These are phyloP conservation scores for Cystofilobasidium ferigula DNA, from an alignment of 768 basidiomycete species.

Conservation along the genomic window DNA sequence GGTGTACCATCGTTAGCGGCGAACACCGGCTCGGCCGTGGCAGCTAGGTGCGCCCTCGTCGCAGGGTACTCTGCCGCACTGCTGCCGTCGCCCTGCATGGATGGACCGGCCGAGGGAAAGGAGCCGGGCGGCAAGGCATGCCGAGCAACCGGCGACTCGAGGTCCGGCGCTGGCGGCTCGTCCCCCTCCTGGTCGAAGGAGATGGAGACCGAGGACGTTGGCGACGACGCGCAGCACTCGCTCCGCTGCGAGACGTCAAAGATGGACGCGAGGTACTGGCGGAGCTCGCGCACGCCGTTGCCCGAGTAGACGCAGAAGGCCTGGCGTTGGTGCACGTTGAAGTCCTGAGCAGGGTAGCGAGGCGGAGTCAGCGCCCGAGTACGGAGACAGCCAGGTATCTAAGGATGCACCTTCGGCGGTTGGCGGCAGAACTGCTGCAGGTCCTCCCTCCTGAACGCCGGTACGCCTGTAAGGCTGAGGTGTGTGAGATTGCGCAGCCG, in stretches of 20 bases:
- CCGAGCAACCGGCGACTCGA: not conserved
- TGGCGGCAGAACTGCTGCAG: slow-evolving; percentile 80
- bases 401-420: slow-evolving; percentile 60
- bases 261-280: slow-evolving; percentile 51
- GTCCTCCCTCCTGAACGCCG: slow-evolving; percentile 71
- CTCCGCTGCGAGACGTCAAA: not conserved
- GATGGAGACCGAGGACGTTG: slow-evolving; percentile 5
- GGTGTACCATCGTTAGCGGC: too few relatives aligned
- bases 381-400: not conserved
- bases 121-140: too few relatives aligned
- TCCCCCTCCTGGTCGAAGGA: slow-evolving; percentile 10
- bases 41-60: too few relatives aligned
- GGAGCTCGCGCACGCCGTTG: slow-evolving; percentile 70
- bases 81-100: too few relatives aligned
- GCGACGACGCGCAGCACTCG: not conserved
- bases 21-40: too few relatives aligned
- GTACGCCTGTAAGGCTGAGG: slow-evolving; percentile 93
- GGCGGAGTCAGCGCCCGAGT: not conserved
- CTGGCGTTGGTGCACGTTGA: slow-evolving; percentile 73
- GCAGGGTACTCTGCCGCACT: too few relatives aligned
- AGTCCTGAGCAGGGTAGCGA: slow-evolving; percentile 55
- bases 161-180: not conserved
- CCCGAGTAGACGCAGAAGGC: slow-evolving; percentile 97
- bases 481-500: slow-evolving; percentile 85
- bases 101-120: too few relatives aligned